Evolutionary conservation across 768 basidiomycete species (phyloP).

Genomic region (Lentinula boryana): DNA sequence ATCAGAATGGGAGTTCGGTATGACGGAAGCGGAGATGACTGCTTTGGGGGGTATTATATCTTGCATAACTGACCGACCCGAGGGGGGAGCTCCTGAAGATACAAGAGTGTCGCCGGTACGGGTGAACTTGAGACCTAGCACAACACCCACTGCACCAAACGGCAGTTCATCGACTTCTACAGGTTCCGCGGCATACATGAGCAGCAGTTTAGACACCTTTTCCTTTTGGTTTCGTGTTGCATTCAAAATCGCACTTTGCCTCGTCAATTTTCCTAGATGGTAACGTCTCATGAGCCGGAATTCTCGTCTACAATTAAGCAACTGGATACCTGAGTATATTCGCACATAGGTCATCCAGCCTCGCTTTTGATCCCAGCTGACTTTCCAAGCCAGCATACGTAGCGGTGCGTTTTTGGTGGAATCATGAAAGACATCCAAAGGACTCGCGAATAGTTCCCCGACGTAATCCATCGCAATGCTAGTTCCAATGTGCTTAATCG

Average conservation of each 20-base stretch:
- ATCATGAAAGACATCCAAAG: constrained; percentile 60
- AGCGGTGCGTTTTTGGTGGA: constrained; percentile 44
- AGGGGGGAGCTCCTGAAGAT: constrained; percentile 35
- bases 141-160: constrained; percentile 79
- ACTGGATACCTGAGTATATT: constrained; percentile 70
- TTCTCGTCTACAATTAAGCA: not conserved
- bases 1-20: constrained; percentile 77
- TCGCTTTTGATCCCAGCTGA: constrained; percentile 71
- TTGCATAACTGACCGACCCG: constrained; percentile 38
- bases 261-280: constrained; percentile 57
- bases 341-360: constrained; percentile 95
- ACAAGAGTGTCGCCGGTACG: constrained; percentile 85
- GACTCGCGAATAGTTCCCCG: constrained; percentile 70
- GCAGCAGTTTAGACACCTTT: constrained; percentile 64
- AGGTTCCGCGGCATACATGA: constrained; percentile 72
- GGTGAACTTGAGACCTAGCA: constrained; percentile 77
- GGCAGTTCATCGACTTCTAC: constrained; percentile 77
- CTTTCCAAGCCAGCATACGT: constrained; percentile 81
- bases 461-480: constrained; percentile 77
- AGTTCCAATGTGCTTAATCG: constrained; percentile 75
- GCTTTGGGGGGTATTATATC: constrained; percentile 75
- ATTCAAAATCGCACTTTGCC: constrained; percentile 58
- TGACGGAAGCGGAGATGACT: constrained; percentile 78
- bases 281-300: not conserved
- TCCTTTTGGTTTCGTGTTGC: constrained; percentile 64